Evolutionary conservation across 768 basidiomycete genomes (phyloP), one percentile per base, ranked within the genome.

Genomic region (Leccinum subtestaceum): DNA sequence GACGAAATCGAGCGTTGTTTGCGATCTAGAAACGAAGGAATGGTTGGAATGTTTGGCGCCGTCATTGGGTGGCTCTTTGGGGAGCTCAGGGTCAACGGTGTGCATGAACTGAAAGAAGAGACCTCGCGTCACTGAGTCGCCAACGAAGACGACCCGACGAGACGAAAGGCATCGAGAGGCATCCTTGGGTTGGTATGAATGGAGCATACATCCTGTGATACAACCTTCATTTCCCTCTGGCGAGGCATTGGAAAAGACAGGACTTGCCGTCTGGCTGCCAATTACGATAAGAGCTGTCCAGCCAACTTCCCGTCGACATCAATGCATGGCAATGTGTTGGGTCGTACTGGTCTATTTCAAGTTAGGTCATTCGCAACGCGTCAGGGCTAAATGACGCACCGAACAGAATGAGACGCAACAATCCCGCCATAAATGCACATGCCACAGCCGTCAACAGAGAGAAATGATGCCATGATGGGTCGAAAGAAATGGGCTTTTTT

Each of bases 251-350:
- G 36, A 88, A 60, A 55, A 54, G 19, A 45, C 11, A 45, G 43
- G 13, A 62, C 68, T 59, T 59, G 53, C 93, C 92, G 60, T 92
- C 83, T 3, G 94, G 94, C 70, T 97, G 94, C 94, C 94, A 97
- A 66, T 87, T 88, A 60, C 71, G 78, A 69, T 81, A 80, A 43
- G 70, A 73, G 25, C 74, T 70, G 69, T 93, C 93, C 56, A 93
- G 71, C 93, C 93, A 96, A 64, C 81, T 82, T 29, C 94, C 94
- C 43, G 77, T 77, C 51, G 80, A 87, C 50, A 94, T 71, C 27
- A 95, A 72, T 5, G 90, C 80, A 58, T 81, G 76, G 69, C 94
- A 95, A 67, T 84, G 88, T 55, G 82, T 77, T 13, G 88, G 84
- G 72, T 95, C 93, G 7, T 79, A 73, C 70, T 80, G 81, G 72